Evolutionary conservation across 2,329 filamentous ascomycete genomes (phyloP), one percentile per base, ranked within the genome.

Genomic region (Ophiostoma ulmi): DNA sequence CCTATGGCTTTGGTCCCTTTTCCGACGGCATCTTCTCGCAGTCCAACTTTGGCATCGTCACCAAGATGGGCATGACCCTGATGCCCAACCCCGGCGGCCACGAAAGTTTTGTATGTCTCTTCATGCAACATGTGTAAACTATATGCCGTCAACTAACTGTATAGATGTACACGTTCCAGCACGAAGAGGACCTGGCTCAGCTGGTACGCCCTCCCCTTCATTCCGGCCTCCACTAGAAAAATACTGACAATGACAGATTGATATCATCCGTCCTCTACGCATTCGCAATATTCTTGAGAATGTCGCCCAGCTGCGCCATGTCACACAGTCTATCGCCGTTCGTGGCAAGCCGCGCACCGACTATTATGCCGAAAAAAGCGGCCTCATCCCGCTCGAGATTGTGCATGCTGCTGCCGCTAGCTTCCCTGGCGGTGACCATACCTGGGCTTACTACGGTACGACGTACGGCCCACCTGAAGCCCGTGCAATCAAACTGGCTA

Each of bases 11-110:
- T 72, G 80, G 80, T 0, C 80, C 80, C 1, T 76, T 76, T 8
- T 75, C 78, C 36, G 80, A 82, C 70, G 82, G 83, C 2, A 79
- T 86, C 17, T 86, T 87, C 73, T 80, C 81, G 0, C 84, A 86
- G 75, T 81, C 80, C 17, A 85, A 83, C 70, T 79, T 85, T 20
- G 85, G 84, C 44, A 83, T 86, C 41, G 81, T 85, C 7, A 83
- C 83, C 1, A 86, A 87, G 76, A 83, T 87, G 80, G 85, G 84
- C 0, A 79, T 86, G 69, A 76, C 77, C 69, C 73, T 79, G 72
- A 80, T 80, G 77, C 80, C 80, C 5, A 77, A 75, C 17, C 76
- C 78, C 0, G 75, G 76, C 0, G 77, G 74, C 1, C 77, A 80
- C 72, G 78, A 81, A 70, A 65, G 68, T 41, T 69, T 69, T 65